Evolutionary conservation across 306 rosid genomes (phyloP).

Genomic region (Styphnolobium japonicum): DNA sequence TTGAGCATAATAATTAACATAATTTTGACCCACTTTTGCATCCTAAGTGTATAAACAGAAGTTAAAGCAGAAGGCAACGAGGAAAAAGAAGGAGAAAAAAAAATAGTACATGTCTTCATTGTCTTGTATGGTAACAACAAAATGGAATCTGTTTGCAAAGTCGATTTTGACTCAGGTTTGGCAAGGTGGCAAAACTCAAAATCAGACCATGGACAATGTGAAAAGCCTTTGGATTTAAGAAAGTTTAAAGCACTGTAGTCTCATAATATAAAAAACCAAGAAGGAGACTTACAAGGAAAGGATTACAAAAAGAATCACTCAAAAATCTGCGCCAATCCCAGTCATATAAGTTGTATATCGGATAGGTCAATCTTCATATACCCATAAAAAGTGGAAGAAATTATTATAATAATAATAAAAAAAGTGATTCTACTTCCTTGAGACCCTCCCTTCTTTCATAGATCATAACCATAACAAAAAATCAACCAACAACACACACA

Average conservation of each 20-base stretch:
- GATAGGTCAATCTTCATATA: slow-evolving; percentile 14
- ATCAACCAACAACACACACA: not conserved
- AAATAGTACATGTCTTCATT: not conserved
- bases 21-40: not conserved
- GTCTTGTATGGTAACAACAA: slow-evolving; percentile 19
- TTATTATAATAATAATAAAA: not conserved
- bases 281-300: slow-evolving; percentile 23
- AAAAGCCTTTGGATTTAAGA: not conserved
- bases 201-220: not conserved
- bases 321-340: slow-evolving; percentile 19
- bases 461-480: slow-evolving; percentile 24
- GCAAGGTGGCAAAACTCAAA: not conserved
- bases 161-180: slow-evolving; percentile 25
- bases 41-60: not conserved
- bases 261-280: not conserved
- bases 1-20: not conserved
- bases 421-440: not conserved
- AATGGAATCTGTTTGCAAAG: slow-evolving; percentile 1
- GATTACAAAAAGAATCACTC: not conserved
- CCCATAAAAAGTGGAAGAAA: slow-evolving; percentile 9
- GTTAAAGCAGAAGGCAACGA: not conserved
- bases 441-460: slow-evolving; percentile 7
- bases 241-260: not conserved
- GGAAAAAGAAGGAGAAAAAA: not conserved
- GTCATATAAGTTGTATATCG: not conserved